A percentile compares a stretch with the other conserved stretches of the same genome.
These are phyloP conservation scores for Artomyces pyxidatus DNA, from an alignment of 768 basidiomycete genomes.

Conservation along the genomic window DNA sequence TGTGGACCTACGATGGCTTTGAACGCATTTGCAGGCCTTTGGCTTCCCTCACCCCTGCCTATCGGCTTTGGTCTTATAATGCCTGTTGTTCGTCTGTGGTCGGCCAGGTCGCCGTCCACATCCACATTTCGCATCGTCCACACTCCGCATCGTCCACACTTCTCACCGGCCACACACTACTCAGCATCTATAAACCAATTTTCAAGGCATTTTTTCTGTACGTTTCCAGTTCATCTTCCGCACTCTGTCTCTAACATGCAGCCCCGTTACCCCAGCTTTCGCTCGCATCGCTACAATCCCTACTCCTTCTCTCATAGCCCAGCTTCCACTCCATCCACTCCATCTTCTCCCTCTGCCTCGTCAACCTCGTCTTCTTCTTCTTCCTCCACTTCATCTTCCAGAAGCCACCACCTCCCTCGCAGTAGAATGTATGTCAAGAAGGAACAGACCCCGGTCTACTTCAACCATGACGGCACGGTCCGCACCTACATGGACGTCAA, in stretches of 20 bases:
- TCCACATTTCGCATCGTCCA: not conserved
- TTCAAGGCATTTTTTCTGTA: no score
- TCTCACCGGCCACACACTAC: no score
- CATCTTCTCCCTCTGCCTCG: not conserved
- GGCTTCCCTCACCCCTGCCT: not conserved
- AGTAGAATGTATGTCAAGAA: constrained; percentile 10
- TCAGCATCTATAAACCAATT: no score
- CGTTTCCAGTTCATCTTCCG: no score
- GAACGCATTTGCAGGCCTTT: not conserved
- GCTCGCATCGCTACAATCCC: not conserved
- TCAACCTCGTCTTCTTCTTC: not conserved
- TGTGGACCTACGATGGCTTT: not conserved
- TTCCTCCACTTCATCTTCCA: no score
- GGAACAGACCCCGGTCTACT: constrained; percentile 7
- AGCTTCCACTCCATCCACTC: not conserved
- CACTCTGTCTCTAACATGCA: no score
- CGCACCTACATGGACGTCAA: not conserved
- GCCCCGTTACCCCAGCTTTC: no score
- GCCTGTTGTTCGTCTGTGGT: no score
- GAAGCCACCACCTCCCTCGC: constrained; percentile 1
- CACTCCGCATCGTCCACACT: not conserved
- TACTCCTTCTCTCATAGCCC: not conserved
- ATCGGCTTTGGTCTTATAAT: not conserved
- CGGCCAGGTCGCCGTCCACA: not conserved
- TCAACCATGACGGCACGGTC: constrained; percentile 9